Evolutionary conservation across 148 eudicot genomes (phyloP), one percentile per base, ranked within the genome.

Genomic region (Rhododendron henanense): DNA sequence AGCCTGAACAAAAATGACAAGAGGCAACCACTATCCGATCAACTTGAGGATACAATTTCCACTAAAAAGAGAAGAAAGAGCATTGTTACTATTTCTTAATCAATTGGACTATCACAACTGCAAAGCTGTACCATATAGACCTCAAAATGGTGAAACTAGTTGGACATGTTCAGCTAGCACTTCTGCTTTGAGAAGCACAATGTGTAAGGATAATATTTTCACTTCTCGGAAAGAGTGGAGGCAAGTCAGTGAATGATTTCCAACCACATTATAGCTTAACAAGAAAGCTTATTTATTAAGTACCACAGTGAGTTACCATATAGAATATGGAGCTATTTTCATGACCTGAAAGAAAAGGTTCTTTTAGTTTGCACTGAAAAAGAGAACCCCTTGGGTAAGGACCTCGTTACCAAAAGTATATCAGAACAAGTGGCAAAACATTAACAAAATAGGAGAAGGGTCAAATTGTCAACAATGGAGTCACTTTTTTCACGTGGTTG

Each of bases 1-100:
- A 90, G 94, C 96, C 96, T 94, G 39, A 85, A 59, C 18, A 77
- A 86, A 79, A 59, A 33, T 6, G 28, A 87, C 16, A 19, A 61
- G 9, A 39, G 13, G 44, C 67, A 35, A 31, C 65, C 83, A 6
- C 45, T 15, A 81, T 14, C 61, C 4, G 6, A 48, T 47, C 39
- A 53, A 53, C 19, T 82, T 6, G 11, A 57, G 25, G 33, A 82
- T 82, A 69, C 16, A 28, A 25, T 69, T 10, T 69, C 75, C 75
- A 37, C 9, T 18, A 75, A 15, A 16, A 74, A 74, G 44, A 74
- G 45, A 74, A 37, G 47, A 37, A 37, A 37, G 79, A 75, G n/a
- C 44, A 75, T 37, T 39, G 11, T 37, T 3, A 33, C 44, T 39
- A 18, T 18, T 75, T 75, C 47, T 75, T 37, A 75, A 14, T 16